Percentiles rank a stretch among this genome's conserved stretches.
phyloP scores from a whole-genome alignment of 225 moss, liverwort and hornwort species.

The Straminergon stramineum region DNA sequence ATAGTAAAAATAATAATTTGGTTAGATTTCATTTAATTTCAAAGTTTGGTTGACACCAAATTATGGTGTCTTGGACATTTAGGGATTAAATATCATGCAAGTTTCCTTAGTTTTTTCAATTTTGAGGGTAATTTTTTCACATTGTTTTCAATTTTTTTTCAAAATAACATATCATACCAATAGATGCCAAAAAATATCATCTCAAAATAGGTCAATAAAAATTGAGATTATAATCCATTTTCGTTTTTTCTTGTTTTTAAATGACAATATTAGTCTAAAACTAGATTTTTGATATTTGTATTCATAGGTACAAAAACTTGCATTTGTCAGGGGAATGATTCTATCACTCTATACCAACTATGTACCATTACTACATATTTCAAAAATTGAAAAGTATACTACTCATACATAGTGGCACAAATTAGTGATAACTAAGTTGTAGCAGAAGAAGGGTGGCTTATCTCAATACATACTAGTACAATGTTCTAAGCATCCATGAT shows the following conservation, averaged over 20 bases:
- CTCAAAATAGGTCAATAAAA: background rate
- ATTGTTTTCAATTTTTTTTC: background rate
- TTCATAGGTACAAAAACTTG: background rate
- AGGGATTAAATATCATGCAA: background rate
- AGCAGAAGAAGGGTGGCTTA: rapidly evolving
- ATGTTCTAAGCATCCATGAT: background rate
- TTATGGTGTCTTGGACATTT: background rate
- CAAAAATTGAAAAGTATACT: background rate
- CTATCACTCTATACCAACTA: rapidly evolving
- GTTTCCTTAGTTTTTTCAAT: rapidly evolving
- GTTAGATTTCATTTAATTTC: background rate
- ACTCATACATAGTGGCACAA: background rate
- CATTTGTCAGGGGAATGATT: background rate
- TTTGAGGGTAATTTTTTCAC: rapidly evolving
- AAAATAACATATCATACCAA: rapidly evolving
- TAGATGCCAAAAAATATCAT: background rate
- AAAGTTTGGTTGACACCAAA: background rate
- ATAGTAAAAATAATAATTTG: background rate
- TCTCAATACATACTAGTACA: background rate
- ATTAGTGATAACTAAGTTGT: background rate
- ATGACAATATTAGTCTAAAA: background rate
- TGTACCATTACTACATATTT: background rate
- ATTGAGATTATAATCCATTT: too few relatives aligned
- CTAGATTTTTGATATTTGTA: rapidly evolving
- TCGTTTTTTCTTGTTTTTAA: background rate